Percentiles rank a stretch among this genome's conserved stretches.
Evolutionary conservation across 2,329 filamentous ascomycete genomes (phyloP).

Genomic region (Aspergillus tanneri): DNA sequence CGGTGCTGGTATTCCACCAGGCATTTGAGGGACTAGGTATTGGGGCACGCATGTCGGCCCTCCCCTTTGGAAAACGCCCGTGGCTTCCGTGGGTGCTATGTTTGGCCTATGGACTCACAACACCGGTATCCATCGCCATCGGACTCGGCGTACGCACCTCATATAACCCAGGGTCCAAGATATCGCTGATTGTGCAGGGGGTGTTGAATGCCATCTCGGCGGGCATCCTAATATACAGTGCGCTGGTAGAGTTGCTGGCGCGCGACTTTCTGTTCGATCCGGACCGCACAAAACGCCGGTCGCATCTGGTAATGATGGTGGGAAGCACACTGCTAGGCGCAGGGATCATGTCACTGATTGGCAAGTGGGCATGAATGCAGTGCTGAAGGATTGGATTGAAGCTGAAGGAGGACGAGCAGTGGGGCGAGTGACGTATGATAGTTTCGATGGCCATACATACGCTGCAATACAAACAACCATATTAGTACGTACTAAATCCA

Average conservation of each 20-base stretch:
- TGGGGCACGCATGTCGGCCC: conserved; percentile 59
- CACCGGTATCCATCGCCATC: conserved; percentile 50
- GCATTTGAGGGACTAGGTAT: conserved; percentile 64
- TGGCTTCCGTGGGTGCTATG: conserved; percentile 54
- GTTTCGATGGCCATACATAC: too few species aligned
- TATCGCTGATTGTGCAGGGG: conserved; percentile 47
- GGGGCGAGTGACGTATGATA: too few species aligned
- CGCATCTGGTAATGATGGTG: conserved; percentile 45
- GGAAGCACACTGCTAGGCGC: conserved; percentile 42
- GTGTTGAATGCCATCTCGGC: conserved; percentile 50
- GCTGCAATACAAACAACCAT: too few species aligned
- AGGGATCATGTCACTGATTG: conserved; percentile 51
- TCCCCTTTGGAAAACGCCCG: conserved; percentile 49
- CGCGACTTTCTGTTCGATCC: conserved; percentile 53
- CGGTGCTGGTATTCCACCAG: conserved; percentile 63
- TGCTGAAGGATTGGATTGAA: neutral
- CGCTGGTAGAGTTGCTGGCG: conserved; percentile 51
- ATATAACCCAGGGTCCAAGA: conserved; percentile 44
- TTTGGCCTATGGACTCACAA: conserved; percentile 52
- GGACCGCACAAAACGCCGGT: conserved; percentile 42
- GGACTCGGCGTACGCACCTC: conserved; percentile 50
- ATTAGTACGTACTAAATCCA: too few species aligned
- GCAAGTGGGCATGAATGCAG: conserved; percentile 49
- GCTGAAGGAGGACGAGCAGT: neutral
- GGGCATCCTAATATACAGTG: conserved; percentile 53